Base-by-base conservation (phyloP, 148 eudicot species). In the Vaccinium vitisidaea region DNA sequence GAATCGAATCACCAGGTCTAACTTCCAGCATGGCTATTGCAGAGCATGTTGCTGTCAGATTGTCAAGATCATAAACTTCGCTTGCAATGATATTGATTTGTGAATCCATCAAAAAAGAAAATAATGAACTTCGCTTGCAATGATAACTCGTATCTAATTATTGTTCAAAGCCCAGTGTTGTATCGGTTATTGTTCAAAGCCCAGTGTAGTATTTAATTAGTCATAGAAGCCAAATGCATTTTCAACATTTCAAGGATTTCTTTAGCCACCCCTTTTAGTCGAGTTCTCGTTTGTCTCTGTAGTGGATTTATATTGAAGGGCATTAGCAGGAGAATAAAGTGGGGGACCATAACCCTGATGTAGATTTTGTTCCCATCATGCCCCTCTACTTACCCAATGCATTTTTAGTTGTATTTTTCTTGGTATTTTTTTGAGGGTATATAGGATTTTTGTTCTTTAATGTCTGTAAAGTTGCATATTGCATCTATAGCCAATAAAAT, bases 11-110 rank as follows among this genome's bases (percentile, higher is more conserved):
- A 73, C 98, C 98, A 5, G 98, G 98, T 43, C 87, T 95, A 53
- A 95, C 98, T 67, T 90, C 98, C 81, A 94, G 98, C 84, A 67
- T 95, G 98, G 98, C 96, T 36, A 90, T 95, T 75, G 98, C 95
- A 3, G 94, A 93, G 58, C 85, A 93, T 76, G 91, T 94, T 83
- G 86, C 91, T 85, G 84, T 83, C 84, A 91, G 86, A 85, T 84
- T 86, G 80, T 85, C 81, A 80, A 80, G 75, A 43, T 73, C 74
- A 77, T 79, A 55, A 70, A 43, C 67, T 27, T 55, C 19, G 25
- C 23, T 36, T 5, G 43, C 30, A 21, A 19, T 49, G 12, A 21
- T 2, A 43, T 43, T 43, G 46, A 43, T 43, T 43, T 43, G 0
- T 43, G 46, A 43, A 43, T 43, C 6, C 46, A 43, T 43, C 46